A percentile compares a stretch with the other conserved stretches of the same genome.
These are phyloP conservation scores for Trametes coccinea DNA, from an alignment of 768 basidiomycete genomes.

Conservation along the genomic window DNA sequence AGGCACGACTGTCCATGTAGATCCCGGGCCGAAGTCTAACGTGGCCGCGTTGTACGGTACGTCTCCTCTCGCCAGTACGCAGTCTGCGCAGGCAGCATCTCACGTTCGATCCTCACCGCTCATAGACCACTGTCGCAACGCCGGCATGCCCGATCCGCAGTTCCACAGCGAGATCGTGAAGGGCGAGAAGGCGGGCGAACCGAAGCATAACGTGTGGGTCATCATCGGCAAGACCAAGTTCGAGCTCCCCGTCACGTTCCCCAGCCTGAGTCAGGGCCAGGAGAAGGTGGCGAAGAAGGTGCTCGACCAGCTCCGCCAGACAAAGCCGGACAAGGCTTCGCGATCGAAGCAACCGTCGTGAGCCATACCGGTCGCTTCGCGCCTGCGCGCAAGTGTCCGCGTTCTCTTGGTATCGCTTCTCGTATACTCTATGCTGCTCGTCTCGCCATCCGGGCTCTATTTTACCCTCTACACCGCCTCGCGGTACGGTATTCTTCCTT, in stretches of 20 bases:
- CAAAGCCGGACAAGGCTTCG: conserved; percentile 1
- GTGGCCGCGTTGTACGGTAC: conserved; percentile 24
- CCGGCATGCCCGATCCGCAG: conserved; percentile 31
- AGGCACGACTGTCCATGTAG: conserved; percentile 11
- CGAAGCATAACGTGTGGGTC: conserved; percentile 47
- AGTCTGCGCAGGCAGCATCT: not conserved
- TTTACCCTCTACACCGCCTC: no score
- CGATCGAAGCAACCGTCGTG: not conserved
- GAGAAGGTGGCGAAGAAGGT: conserved; percentile 49
- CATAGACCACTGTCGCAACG: conserved; percentile 29
- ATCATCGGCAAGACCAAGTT: conserved; percentile 45
- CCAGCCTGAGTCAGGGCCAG: conserved; percentile 40
- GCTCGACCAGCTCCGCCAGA: conserved; percentile 37
- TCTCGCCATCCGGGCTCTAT: not conserved
- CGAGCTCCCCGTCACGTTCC: conserved; percentile 44
- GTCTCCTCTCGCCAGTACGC: not conserved
- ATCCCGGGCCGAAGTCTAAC: conserved; percentile 18
- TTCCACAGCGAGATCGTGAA: conserved; percentile 36
- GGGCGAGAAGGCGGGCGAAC: conserved; percentile 25
- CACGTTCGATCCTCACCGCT: not conserved
- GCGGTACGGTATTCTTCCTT: no score
- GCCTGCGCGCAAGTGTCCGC: not conserved
- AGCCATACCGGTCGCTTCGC: not conserved
- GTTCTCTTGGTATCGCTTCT: not conserved
- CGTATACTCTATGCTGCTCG: not conserved